These are phyloP conservation scores for Blumeria graminis DNA, from an alignment of 2,329 filamentous ascomycete genomes.

Conservation along the genomic window DNA sequence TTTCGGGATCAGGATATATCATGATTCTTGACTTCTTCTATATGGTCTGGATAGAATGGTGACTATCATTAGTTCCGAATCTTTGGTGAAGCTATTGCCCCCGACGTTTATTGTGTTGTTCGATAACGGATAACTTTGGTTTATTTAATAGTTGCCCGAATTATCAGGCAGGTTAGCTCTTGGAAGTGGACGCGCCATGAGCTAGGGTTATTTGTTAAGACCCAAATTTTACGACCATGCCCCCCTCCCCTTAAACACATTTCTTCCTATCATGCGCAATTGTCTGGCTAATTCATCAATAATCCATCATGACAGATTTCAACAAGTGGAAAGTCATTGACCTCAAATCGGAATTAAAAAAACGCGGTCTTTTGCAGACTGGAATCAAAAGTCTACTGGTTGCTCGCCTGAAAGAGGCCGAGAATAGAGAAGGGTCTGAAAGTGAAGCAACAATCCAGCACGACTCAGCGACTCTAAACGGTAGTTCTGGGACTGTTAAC, in stretches of 20 bases:
- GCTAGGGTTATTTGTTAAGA: no score
- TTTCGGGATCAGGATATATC: no score
- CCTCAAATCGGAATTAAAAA: slow-evolving; percentile 50
- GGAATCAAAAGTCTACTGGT: slow-evolving; percentile 52
- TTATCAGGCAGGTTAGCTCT: not conserved
- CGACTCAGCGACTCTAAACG: slow-evolving; percentile 8
- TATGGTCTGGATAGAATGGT: no score
- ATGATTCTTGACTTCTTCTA: no score
- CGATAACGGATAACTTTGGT: no score
- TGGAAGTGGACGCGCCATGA: no score
- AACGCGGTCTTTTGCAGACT: slow-evolving; percentile 39
- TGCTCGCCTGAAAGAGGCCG: slow-evolving; percentile 29
- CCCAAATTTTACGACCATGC: no score
- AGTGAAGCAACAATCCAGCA: slow-evolving; percentile 13
- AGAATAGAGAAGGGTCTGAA: slow-evolving; percentile 16
- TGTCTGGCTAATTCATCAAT: not conserved
- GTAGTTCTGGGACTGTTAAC: slow-evolving; percentile 4
- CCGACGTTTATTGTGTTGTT: no score
- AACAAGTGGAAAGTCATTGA: slow-evolving; percentile 46
- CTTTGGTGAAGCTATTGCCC: no score
- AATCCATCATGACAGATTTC: slow-evolving; percentile 24
- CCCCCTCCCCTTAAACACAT: not conserved
- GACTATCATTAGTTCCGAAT: no score
- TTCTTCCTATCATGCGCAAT: slow-evolving; percentile 7
- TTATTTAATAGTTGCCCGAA: no score